These are phyloP conservation scores for Parastagonospora avenae DNA, from an alignment of 2,329 filamentous ascomycete species.

Conservation along the genomic window DNA sequence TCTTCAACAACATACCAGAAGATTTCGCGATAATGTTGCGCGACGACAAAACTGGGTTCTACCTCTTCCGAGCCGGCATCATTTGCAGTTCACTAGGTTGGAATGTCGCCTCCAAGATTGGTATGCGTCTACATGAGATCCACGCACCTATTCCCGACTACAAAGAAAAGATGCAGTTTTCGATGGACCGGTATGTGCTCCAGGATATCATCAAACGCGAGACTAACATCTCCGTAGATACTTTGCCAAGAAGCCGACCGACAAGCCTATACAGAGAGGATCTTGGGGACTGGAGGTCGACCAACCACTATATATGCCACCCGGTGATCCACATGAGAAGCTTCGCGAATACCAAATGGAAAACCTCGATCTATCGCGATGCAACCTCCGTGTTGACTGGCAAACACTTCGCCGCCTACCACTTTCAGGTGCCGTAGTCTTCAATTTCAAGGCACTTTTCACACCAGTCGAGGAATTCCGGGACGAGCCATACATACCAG, in stretches of 20 bases:
- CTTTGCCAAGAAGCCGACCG: constrained; percentile 76
- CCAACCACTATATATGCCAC: constrained; percentile 74
- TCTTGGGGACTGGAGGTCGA: constrained; percentile 84
- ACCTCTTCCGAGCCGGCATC: constrained; percentile 75
- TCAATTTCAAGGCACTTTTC: constrained; percentile 89
- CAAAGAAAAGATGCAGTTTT: constrained; percentile 84
- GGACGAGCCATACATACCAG: constrained; percentile 75
- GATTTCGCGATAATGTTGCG: constrained; percentile 81
- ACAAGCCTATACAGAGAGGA: constrained; percentile 79
- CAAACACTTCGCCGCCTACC: constrained; percentile 82
- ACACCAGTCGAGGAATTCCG: constrained; percentile 73
- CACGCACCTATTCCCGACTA: constrained; percentile 80
- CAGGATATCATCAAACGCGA: neutral
- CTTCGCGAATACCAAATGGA: constrained; percentile 64
- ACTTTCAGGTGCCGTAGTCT: constrained; percentile 74
- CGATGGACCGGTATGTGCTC: constrained; percentile 73
- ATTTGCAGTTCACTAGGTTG: constrained; percentile 82
- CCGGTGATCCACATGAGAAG: constrained; percentile 67
- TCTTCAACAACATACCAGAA: constrained; percentile 80
- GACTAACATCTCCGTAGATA: constrained; percentile 57
- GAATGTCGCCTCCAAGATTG: constrained; percentile 77
- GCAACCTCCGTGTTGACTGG: constrained; percentile 82
- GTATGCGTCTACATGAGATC: constrained; percentile 70
- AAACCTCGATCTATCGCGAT: constrained; percentile 61
- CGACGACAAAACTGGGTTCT: constrained; percentile 72